Percentiles rank a stretch among this genome's conserved stretches.
Evolutionary conservation across 106 monocot species (phyloP).

Genomic region (Platanthera zijinensis): DNA sequence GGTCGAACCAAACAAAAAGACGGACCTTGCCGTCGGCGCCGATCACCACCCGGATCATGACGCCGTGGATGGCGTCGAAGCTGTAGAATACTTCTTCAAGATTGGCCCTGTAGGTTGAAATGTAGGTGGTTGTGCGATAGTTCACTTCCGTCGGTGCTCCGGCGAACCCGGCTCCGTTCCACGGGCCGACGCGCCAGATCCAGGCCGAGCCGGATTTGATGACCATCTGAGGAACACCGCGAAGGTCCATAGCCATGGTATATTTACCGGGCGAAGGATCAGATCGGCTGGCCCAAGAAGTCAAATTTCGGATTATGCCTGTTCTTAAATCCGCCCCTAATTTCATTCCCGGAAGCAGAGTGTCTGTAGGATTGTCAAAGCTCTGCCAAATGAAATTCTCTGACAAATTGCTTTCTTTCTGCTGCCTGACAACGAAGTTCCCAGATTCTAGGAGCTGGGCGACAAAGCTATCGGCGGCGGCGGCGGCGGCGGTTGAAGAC

Average conservation of each 20-base stretch:
- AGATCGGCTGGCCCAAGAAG: neutral
- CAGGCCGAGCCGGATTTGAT: neutral
- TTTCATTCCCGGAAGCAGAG: neutral
- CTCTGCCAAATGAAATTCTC: neutral
- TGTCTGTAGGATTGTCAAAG: too few relatives aligned
- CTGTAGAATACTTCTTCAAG: neutral
- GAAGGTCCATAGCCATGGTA: neutral
- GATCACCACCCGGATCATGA: neutral
- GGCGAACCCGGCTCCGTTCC: neutral
- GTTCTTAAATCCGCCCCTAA: neutral
- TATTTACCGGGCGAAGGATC: neutral
- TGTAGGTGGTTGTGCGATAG: neutral
- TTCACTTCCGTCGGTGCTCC: neutral
- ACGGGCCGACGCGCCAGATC: neutral
- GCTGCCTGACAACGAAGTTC: slow-evolving; percentile 8
- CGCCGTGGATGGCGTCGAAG: neutral
- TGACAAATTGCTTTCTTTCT: neutral
- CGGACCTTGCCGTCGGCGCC: neutral
- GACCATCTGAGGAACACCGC: neutral
- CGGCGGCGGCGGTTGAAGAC: neutral
- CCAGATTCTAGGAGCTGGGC: neutral
- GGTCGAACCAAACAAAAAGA: neutral
- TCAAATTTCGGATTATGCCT: neutral
- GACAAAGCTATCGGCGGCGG: neutral
- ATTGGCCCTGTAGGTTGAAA: neutral